phyloP scores from a whole-genome alignment of 768 basidiomycete species.

The Sporobolomyces phaffii region DNA sequence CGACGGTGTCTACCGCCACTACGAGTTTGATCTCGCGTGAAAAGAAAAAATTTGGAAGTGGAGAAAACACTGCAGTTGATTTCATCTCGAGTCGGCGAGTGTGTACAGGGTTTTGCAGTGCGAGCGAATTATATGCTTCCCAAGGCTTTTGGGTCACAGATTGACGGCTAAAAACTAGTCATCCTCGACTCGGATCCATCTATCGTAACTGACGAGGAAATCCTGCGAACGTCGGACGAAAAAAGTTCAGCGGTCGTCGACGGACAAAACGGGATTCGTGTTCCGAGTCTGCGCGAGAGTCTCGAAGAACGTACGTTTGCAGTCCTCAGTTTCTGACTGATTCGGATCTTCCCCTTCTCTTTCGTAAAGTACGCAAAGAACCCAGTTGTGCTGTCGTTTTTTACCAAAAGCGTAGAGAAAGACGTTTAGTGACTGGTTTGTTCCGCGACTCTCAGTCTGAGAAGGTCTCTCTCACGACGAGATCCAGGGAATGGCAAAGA shows the following conservation, averaged over 20 bases:
- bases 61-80: no score
- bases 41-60: no score
- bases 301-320: constrained; percentile 13
- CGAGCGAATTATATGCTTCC: no score
- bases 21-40: constrained; percentile 4
- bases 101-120: no score
- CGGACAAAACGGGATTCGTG: no score
- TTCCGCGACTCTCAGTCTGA: no score
- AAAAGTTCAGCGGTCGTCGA: background rate
- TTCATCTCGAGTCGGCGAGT: no score
- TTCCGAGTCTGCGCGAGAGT: no score
- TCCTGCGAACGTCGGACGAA: background rate
- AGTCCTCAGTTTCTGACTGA: constrained; percentile 11
- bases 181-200: constrained; percentile 26
- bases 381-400: constrained; percentile 1
- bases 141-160: no score
- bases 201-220: constrained; percentile 23
- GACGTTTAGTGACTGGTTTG: no score
- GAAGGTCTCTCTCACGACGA: background rate
- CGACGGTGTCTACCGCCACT: background rate
- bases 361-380: constrained; percentile 6
- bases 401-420: background rate
- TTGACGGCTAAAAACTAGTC: no score
- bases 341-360: constrained; percentile 6
- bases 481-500: background rate